These are phyloP conservation scores for Lentinula novae-zelandiae DNA, from an alignment of 1,284 basidiomycete genomes.

Conservation along the genomic window DNA sequence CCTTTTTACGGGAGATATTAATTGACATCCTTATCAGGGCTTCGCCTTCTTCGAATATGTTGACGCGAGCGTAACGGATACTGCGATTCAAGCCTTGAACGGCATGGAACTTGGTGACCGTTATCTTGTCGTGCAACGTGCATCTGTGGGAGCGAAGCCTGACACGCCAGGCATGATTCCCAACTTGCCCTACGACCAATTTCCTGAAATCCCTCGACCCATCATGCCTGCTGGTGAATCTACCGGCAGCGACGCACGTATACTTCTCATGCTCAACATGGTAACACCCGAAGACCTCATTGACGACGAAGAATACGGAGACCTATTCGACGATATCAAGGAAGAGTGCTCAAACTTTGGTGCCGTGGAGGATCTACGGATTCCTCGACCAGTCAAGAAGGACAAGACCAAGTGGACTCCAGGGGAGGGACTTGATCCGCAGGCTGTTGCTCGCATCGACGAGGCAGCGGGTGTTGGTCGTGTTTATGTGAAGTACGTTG, in stretches of 20 bases:
- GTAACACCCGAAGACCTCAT: conserved; percentile 91
- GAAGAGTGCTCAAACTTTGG: conserved; percentile 90
- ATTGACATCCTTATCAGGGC: conserved; percentile 50
- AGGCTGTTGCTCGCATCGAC: conserved; percentile 67
- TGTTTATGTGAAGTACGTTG: conserved; percentile 85
- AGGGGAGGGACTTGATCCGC: conserved; percentile 58
- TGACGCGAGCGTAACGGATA: conserved; percentile 85
- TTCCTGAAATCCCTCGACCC: conserved; percentile 74
- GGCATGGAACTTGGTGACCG: conserved; percentile 98
- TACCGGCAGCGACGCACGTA: conserved; percentile 52
- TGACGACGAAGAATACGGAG: conserved; percentile 90
- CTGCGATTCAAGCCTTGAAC: conserved; percentile 94
- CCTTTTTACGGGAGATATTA: conserved; percentile 5
- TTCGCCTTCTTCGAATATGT: conserved; percentile 99
- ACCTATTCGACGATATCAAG: conserved; percentile 93
- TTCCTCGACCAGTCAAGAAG: conserved; percentile 86
- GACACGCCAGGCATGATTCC: conserved; percentile 62
- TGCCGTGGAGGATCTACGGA: conserved; percentile 78
- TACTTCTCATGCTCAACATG: conserved; percentile 99
- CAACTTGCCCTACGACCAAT: conserved; percentile 65
- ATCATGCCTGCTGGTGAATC: conserved; percentile 66
- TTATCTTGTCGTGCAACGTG: conserved; percentile 94
- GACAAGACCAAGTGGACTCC: conserved; percentile 77
- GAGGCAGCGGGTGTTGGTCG: conserved; percentile 91
- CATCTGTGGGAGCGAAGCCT: conserved; percentile 86